Percentiles rank a stretch among this genome's conserved stretches.
phyloP scores from a whole-genome alignment of 306 rosid species.

The Dalbergia cochinchinensis region DNA sequence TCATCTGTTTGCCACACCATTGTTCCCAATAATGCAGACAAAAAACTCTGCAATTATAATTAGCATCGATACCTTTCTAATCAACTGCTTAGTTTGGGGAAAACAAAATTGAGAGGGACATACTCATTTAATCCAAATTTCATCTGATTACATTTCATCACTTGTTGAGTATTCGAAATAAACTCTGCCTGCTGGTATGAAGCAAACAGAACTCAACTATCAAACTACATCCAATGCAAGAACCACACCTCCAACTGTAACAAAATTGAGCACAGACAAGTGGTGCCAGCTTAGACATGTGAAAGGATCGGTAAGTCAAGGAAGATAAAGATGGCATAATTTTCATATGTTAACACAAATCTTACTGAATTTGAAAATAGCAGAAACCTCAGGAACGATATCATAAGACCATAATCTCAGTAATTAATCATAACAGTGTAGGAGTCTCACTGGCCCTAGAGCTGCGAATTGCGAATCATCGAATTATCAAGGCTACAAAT shows the following conservation, averaged over 20 bases:
- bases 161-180: not conserved
- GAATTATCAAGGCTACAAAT: not conserved
- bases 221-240: not conserved
- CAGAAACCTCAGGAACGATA: not conserved
- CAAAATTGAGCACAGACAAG: slow-evolving; percentile 14
- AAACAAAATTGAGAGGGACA: not conserved
- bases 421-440: not conserved
- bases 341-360: not conserved
- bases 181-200: not conserved
- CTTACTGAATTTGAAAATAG: not conserved
- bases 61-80: not conserved
- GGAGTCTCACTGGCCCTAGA: slow-evolving; percentile 6
- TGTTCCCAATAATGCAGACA: not conserved
- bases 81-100: not conserved
- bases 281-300: not conserved
- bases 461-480: not conserved
- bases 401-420: not conserved
- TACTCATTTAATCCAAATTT: not conserved
- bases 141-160: not conserved
- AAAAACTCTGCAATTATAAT: not conserved
- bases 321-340: not conserved
- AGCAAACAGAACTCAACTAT: not conserved
- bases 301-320: not conserved
- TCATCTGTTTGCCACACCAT: not conserved
- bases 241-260: not conserved